Evolutionary conservation across 352 stramenopile species (phyloP).

Genomic region (Phytophthora cryptogea): DNA sequence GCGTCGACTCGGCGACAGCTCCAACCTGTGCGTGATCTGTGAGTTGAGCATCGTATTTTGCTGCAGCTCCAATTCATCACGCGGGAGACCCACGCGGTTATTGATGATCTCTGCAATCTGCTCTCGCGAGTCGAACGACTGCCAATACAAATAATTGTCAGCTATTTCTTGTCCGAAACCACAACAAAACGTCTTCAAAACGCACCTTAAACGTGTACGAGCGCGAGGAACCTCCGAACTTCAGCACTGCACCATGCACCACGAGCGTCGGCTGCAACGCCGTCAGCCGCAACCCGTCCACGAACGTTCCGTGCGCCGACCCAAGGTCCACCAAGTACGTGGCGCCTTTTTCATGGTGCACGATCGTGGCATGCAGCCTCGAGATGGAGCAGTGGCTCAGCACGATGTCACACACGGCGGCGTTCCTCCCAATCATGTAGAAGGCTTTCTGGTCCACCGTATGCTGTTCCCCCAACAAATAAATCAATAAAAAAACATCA

Average conservation of each 20-base stretch:
- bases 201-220: slow-evolving; percentile 79
- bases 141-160: slow-evolving; percentile 2
- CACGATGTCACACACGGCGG: slow-evolving; percentile 78
- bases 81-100: slow-evolving; percentile 52
- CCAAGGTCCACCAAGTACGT: slow-evolving; percentile 81
- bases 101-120: slow-evolving; percentile 70
- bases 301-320: slow-evolving; percentile 79
- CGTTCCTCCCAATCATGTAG: slow-evolving; percentile 80
- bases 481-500: slow-evolving; percentile 2
- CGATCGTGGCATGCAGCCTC: slow-evolving; percentile 68
- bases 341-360: slow-evolving; percentile 76
- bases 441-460: slow-evolving; percentile 78
- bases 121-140: slow-evolving; percentile 74
- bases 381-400: slow-evolving; percentile 87
- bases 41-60: slow-evolving; percentile 85
- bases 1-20: slow-evolving; percentile 60
- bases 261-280: slow-evolving; percentile 75
- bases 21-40: slow-evolving; percentile 75
- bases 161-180: too few relatives aligned
- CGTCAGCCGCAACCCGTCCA: slow-evolving; percentile 65
- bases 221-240: slow-evolving; percentile 79
- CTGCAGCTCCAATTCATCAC: slow-evolving; percentile 65
- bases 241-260: slow-evolving; percentile 60
- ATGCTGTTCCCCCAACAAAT: slow-evolving; percentile 40
- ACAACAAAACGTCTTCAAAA: slow-evolving; percentile 4